Evolutionary conservation across 306 rosid species (phyloP), one percentile per base, ranked within the genome.

Genomic region (Glycyrrhiza uralensis): DNA sequence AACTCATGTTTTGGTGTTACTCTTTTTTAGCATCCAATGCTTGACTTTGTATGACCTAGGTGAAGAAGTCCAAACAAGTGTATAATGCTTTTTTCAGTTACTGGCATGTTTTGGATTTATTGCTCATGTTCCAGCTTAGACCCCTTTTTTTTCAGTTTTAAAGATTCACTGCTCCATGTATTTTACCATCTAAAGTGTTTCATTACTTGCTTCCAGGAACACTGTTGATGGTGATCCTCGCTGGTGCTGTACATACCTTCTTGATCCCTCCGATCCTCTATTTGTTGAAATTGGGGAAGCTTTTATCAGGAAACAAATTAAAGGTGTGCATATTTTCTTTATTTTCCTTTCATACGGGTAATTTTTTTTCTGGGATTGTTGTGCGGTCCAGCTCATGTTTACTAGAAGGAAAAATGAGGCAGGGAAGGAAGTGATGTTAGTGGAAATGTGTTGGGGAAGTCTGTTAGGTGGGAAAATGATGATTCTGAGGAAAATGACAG

Each of bases 181-280:
- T 71, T n/a, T 30, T 66, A 38, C 66, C 75, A 52, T 52, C 46
- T 52, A 64, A 88, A 77, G 36, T 74, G 69, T 82, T 68, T 47
- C 33, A 2, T 67, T 54, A 56, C 70, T 76, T 80, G 62, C 60
- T 51, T 29, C 68, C 49, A 93, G 98, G 98, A 86, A 85, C 82
- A 86, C 97, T 18, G 90, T 93, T 73, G 81, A 90, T 49, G 80
- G 87, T 17, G 82, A 90, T 85, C 86, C 82, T 71, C 90, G 86
- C 51, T 90, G 96, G 93, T 90, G 98, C 79, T 93, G 98, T 74
- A 89, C 97, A 23, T 93, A 89, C 80, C 98, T 93, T 80, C 98
- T 93, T 14, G 88, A 87, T 87, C 97, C 98, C 61, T 87, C 96
- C 2, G 98, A 93, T 83, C 94, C 98, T 74, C 85, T 87, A 60